phyloP scores from a whole-genome alignment of 345 rosid genomes.

The Salix koriyanagi region DNA sequence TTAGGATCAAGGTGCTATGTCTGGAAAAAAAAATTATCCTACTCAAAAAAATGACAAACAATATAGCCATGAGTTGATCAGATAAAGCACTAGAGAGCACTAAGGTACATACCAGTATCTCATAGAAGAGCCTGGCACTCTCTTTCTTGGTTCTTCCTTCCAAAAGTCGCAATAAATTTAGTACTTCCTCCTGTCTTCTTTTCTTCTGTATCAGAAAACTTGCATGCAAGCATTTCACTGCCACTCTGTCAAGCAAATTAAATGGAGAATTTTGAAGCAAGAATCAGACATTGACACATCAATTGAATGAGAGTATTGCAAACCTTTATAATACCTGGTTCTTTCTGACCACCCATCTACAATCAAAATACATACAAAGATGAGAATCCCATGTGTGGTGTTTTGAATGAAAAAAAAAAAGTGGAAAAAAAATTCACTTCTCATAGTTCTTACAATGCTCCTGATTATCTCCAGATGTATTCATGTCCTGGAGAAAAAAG shows the following conservation, averaged over 20 bases:
- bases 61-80: too few species aligned
- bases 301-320: background rate
- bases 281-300: background rate
- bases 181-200: slow-evolving; percentile 43
- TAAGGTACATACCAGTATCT: slow-evolving; percentile 59
- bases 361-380: slow-evolving; percentile 20
- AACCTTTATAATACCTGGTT: slow-evolving; percentile 34
- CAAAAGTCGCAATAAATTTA: slow-evolving; percentile 44
- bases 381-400: background rate
- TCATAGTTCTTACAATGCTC: slow-evolving; percentile 35
- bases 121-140: slow-evolving; percentile 74
- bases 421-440: slow-evolving; percentile 3
- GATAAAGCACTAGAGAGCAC: too few species aligned
- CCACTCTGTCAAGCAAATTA: slow-evolving; percentile 41
- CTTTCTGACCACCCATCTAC: slow-evolving; percentile 68
- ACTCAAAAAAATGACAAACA: too few species aligned
- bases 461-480: slow-evolving; percentile 20
- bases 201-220: slow-evolving; percentile 34
- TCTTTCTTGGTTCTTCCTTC: slow-evolving; percentile 53
- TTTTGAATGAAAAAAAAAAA: background rate
- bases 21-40: too few species aligned
- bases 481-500: slow-evolving; percentile 31
- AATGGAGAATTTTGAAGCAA: background rate
- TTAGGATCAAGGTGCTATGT: too few species aligned
- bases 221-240: slow-evolving; percentile 40